These are phyloP conservation scores for Xenosphaeropsis pyriputrescens DNA, from an alignment of 2,329 filamentous ascomycete genomes.

Conservation along the genomic window DNA sequence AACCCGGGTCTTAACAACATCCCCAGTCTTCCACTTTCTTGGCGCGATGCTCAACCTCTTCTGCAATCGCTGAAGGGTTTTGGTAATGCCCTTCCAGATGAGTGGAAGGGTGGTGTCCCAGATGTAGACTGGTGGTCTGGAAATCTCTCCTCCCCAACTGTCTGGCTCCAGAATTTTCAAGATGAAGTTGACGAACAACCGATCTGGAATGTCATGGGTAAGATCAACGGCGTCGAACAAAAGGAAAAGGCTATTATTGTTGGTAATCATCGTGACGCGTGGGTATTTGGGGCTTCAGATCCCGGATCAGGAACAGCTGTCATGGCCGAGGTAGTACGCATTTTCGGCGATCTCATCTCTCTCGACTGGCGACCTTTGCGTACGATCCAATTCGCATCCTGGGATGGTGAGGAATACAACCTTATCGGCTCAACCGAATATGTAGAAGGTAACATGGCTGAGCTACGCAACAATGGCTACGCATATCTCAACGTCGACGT, in stretches of 20 bases:
- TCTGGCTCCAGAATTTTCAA: slow-evolving; percentile 75
- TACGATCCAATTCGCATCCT: slow-evolving; percentile 94
- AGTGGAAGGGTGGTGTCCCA: slow-evolving; percentile 67
- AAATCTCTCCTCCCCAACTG: slow-evolving; percentile 55
- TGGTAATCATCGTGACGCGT: slow-evolving; percentile 86
- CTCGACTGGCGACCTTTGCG: slow-evolving; percentile 81
- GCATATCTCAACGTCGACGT: slow-evolving; percentile 88
- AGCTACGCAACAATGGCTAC: slow-evolving; percentile 57
- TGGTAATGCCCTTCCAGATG: slow-evolving; percentile 51
- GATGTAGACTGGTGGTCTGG: slow-evolving; percentile 82
- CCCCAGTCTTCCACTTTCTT: slow-evolving; percentile 78
- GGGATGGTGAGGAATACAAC: slow-evolving; percentile 92
- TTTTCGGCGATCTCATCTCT: slow-evolving; percentile 64
- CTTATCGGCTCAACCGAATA: slow-evolving; percentile 88
- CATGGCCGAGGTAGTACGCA: slow-evolving; percentile 74
- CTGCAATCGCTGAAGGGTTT: slow-evolving; percentile 63
- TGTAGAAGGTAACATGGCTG: slow-evolving; percentile 71
- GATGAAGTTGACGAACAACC: slow-evolving; percentile 70
- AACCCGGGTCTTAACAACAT: slow-evolving; percentile 65
- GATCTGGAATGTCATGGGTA: slow-evolving; percentile 85
- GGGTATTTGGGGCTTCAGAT: slow-evolving; percentile 77
- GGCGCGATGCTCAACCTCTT: slow-evolving; percentile 73
- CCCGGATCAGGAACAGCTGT: slow-evolving; percentile 82
- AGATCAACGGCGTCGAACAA: slow-evolving; percentile 74
- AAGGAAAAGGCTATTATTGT: slow-evolving; percentile 72